Base-by-base conservation (phyloP, 352 stramenopile species). In the Chloridella minuta region DNA sequence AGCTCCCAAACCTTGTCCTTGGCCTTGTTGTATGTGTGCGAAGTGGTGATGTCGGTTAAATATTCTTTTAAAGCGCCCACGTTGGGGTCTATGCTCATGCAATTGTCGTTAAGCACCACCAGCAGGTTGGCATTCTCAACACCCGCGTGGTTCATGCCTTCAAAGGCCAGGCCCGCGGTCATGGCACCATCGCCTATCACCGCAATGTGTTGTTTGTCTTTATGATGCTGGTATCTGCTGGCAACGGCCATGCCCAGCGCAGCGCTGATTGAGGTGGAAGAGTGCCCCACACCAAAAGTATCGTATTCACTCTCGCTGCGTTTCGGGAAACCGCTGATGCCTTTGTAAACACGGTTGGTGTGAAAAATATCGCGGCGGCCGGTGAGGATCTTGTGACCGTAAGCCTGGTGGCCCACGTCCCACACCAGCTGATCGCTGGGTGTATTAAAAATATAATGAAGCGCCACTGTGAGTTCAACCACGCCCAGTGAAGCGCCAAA, bases 111-210 rank as follows among this genome's bases (percentile, higher is more conserved):
- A 23, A 95, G 88, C 18, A 95, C 90, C 22, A 94, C 92, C 89
- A 95, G 92, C 90, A 94, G 93, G 21, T 92, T 88, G 24, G 88
- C 89, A 28, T 90, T 90, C 27, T 94, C 89, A 87, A 94, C 94
- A 25, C 91, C 91, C 2, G 91, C 92, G 87, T 89, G 92, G 88
- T 95, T 95, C 92, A 95, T 94, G 22, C 92, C 92, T 89, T 95
- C 92, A 87, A 93, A 95, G 0, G 92, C 92, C 92, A 95, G 94
- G 30, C 92, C 92, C 28, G 92, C 92, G 2, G 92, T 95, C 88
- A 95, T 95, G 86, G 92, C 92, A 22, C 92, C 92, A 89, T 95
- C 92, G 28, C 92, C 92, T 88, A 95, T 95, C 0, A 95, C 91
- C 3, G 92, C 92, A 86, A 95, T 91, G 87, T 91, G 94, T 88